phyloP scores from a whole-genome alignment of 2,329 filamentous ascomycete species.

The Pseudocercospora musae region DNA sequence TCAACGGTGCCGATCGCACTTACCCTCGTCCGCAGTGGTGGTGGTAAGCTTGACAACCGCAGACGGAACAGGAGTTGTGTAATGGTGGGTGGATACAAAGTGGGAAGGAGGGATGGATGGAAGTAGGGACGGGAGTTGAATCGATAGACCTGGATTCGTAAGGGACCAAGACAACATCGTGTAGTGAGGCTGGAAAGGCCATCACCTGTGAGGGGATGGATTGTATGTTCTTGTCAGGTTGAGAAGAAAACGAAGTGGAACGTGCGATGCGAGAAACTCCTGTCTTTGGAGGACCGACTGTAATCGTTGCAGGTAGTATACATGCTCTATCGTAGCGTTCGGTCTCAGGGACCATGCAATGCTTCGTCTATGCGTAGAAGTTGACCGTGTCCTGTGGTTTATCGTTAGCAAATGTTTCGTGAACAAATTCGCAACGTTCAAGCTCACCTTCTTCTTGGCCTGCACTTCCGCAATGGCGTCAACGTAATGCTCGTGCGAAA shows the following conservation, averaged over 20 bases:
- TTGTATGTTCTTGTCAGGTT: background rate
- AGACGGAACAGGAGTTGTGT: background rate
- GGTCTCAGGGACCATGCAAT: slow-evolving; percentile 3
- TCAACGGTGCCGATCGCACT: background rate
- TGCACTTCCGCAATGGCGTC: slow-evolving; percentile 97
- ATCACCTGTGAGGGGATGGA: background rate
- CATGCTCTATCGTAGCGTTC: slow-evolving; percentile 17
- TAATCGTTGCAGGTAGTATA: slow-evolving; percentile 14
- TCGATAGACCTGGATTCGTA: background rate
- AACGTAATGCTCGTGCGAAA: slow-evolving; percentile 96
- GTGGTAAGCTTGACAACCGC: background rate
- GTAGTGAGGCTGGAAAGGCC: background rate
- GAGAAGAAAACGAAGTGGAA: background rate
- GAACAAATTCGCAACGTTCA: background rate
- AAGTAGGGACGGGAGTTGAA: background rate
- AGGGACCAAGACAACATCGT: background rate
- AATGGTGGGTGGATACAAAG: background rate
- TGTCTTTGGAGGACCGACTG: background rate
- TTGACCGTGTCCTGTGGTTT: slow-evolving; percentile 34
- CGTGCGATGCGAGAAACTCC: background rate
- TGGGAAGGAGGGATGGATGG: background rate
- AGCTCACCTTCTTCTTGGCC: slow-evolving; percentile 77
- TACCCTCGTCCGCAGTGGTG: background rate
- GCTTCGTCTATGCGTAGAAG: slow-evolving; percentile 34
- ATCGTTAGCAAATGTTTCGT: slow-evolving; percentile 10